phyloP scores from a whole-genome alignment of 768 basidiomycete genomes.

The Pisolithus microcarpus region DNA sequence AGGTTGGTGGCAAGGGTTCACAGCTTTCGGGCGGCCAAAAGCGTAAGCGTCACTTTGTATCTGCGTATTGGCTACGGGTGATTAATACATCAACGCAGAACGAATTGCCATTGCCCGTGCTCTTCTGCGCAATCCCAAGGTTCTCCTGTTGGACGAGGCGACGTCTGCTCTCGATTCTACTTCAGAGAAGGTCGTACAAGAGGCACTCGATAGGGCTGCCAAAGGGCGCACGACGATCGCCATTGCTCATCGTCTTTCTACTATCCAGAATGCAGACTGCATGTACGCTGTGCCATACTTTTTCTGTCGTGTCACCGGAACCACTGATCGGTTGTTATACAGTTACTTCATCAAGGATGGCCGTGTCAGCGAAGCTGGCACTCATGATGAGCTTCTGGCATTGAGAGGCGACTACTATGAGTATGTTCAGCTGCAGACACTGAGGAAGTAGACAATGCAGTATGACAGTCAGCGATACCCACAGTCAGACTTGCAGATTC shows the following conservation, averaged over 20 bases:
- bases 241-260: conserved; percentile 90
- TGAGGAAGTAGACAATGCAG: conserved; percentile 34
- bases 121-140: conserved; percentile 84
- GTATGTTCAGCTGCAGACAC: conserved; percentile 78
- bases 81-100: conserved; percentile 27
- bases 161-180: conserved; percentile 88
- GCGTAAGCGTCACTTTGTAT: conserved; percentile 37
- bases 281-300: conserved; percentile 47
- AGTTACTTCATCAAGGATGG: conserved; percentile 91
- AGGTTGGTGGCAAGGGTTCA: too few relatives aligned
- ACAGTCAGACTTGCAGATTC: not conserved
- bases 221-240: conserved; percentile 91
- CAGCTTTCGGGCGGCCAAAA: conserved; percentile 57
- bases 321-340: conserved; percentile 1
- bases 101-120: conserved; percentile 86
- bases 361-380: conserved; percentile 75
- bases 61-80: not conserved
- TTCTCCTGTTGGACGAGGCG: conserved; percentile 83
- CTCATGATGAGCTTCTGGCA: conserved; percentile 74
- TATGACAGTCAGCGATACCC: too few relatives aligned
- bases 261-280: conserved; percentile 85
- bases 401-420: conserved; percentile 71
- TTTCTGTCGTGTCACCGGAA: not conserved
- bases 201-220: conserved; percentile 85
- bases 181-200: conserved; percentile 92